These are phyloP conservation scores for Colletotrichum tropicale DNA, from an alignment of 2,329 filamentous ascomycete species.

Conservation along the genomic window DNA sequence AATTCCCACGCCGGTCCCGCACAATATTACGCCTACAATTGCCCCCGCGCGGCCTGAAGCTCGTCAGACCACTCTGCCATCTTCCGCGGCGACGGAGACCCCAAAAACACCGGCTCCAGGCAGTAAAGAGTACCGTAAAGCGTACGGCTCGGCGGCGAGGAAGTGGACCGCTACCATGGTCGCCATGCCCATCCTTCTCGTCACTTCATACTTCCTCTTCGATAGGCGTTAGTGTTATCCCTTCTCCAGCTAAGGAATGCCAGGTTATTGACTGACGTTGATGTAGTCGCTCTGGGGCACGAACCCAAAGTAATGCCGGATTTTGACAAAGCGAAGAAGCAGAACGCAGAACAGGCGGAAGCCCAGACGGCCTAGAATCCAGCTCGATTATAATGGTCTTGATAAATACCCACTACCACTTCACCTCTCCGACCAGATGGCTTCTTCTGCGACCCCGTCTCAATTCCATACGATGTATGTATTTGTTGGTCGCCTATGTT, in stretches of 20 bases:
- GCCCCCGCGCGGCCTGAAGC: background rate
- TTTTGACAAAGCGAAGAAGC: background rate
- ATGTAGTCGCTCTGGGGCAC: slow-evolving; percentile 34
- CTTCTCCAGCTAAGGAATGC: background rate
- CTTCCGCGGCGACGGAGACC: background rate
- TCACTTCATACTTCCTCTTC: slow-evolving; percentile 60
- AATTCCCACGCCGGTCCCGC: background rate
- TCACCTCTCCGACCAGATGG: background rate
- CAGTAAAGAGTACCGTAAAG: slow-evolving; percentile 44
- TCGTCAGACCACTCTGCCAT: background rate
- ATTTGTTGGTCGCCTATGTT: background rate
- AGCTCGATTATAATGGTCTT: background rate
- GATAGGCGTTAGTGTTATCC: slow-evolving; percentile 45
- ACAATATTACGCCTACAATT: background rate
- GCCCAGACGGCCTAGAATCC: background rate
- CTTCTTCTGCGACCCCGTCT: background rate
- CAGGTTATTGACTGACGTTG: background rate
- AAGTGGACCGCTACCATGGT: slow-evolving; percentile 54
- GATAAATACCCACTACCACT: slow-evolving; percentile 5
- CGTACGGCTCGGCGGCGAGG: slow-evolving; percentile 48
- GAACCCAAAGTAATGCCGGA: slow-evolving; percentile 30
- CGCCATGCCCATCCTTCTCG: slow-evolving; percentile 57
- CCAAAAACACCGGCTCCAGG: slow-evolving; percentile 29
- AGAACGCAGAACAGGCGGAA: background rate
- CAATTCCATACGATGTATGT: background rate